Evolutionary conservation across 805 yeast genomes (phyloP), one percentile per base, ranked within the genome.

Genomic region (Cyberlindnera maritima): DNA sequence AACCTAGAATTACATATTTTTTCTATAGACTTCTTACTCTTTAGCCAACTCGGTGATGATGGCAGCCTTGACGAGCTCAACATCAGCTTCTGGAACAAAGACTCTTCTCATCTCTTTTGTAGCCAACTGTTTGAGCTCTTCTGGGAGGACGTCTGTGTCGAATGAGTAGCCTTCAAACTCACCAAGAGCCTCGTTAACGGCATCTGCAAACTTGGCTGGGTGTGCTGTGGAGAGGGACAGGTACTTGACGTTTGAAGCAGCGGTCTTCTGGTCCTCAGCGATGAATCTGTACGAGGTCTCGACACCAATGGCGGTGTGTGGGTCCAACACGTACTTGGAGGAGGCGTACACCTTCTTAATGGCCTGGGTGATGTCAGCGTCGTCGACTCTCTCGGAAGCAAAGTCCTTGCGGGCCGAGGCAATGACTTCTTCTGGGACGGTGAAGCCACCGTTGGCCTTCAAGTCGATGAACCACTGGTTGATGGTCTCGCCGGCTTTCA

Each of bases 201-300:
- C 99, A 53, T 89, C 97, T 21, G 96, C 88, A 62, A 94, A 94
- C 70, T 94, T 94, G 50, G 99, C 99, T 36, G 99, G 99, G 66
- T 94, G 99, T 9, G 99, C 99, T 40, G 99, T 94, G 11, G 97
- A 86, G 48, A 94, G 78, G 5, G 96, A 86, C 38, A 94, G 76
- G 56, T 76, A 77, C 46, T 78, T 72, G 34, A 74, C 67, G 25
- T 71, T 62, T 19, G 66, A 49, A 10, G 52, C 60, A 33, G 69
- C 67, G 21, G 66, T 62, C 38, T 71, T 76, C 25, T 65, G 60
- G 52, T 76, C 80, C 42, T 67, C 62, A 14, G 71, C 73, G 44
- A 85, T 77, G 61, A 79, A 74, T 56, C 83, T 75, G 55, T 84
- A 76, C 35, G 94, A 72, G 18, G 96, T 85, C 49, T 85, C 78